These are phyloP conservation scores for Penstemon davidsonii DNA, from an alignment of 257 asterid genomes.

Conservation along the genomic window DNA sequence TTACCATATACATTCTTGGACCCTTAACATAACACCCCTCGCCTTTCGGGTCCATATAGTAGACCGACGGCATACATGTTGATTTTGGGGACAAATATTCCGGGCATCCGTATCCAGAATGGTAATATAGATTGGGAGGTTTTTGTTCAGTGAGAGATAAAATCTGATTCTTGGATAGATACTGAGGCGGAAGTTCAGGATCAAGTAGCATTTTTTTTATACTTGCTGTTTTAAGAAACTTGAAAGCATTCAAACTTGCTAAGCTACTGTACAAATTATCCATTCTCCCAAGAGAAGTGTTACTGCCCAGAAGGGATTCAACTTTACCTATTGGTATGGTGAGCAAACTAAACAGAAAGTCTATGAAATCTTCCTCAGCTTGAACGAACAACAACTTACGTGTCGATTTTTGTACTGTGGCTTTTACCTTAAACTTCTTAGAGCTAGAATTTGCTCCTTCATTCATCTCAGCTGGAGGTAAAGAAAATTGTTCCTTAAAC, in stretches of 20 bases:
- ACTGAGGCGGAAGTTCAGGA: slow-evolving; percentile 17
- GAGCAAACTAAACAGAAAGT: slow-evolving; percentile 26
- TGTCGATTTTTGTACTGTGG: slow-evolving; percentile 22
- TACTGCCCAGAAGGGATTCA: slow-evolving; percentile 6
- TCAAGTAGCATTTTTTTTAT: not conserved
- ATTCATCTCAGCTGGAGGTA: not conserved
- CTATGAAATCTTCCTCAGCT: slow-evolving; percentile 23
- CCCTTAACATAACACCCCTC: slow-evolving; percentile 20
- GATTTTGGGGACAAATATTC: not conserved
- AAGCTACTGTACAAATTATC: slow-evolving; percentile 26
- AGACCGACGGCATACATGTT: not conserved
- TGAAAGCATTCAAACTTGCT: not conserved
- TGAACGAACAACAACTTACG: slow-evolving; percentile 26
- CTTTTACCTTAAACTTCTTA: slow-evolving; percentile 13
- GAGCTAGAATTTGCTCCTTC: not conserved
- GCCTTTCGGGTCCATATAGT: slow-evolving; percentile 17
- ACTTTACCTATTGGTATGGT: slow-evolving; percentile 25
- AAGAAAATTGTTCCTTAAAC: not conserved
- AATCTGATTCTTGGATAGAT: slow-evolving; percentile 5
- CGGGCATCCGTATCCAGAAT: too few relatives aligned
- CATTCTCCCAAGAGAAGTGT: not conserved
- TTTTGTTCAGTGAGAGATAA: not conserved
- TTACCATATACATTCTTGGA: slow-evolving; percentile 12
- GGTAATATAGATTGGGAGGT: not conserved
- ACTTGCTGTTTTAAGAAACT: not conserved